These are phyloP conservation scores for Narthecium ossifragum DNA, from an alignment of 106 monocot genomes.

Conservation along the genomic window DNA sequence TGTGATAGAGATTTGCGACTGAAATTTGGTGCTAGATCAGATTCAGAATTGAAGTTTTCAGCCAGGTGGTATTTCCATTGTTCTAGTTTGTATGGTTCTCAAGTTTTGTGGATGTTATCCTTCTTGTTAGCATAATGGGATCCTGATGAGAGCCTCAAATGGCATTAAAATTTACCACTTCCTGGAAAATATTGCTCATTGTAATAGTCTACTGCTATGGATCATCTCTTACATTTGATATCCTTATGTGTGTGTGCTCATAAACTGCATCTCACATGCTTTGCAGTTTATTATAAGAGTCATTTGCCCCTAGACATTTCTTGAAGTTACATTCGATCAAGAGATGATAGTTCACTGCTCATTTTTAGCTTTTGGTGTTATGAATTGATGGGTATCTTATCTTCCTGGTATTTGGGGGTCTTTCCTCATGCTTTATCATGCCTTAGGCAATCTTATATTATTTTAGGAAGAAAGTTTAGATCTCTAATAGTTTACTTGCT, in stretches of 20 bases:
- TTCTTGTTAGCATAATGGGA: background rate
- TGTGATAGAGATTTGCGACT: background rate
- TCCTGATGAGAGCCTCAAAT: too few species aligned
- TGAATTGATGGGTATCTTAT: too few species aligned
- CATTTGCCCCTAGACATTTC: background rate
- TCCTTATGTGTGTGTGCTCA: background rate
- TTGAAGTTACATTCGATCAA: background rate
- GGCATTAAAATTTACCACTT: background rate
- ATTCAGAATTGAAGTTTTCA: background rate
- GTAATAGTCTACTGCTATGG: background rate
- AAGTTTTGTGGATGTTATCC: background rate
- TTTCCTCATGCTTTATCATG: too few species aligned
- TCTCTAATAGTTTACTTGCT: background rate
- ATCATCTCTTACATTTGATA: background rate
- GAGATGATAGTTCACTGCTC: too few species aligned
- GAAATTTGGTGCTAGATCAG: conserved; percentile 1
- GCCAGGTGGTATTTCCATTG: background rate
- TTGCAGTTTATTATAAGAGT: background rate
- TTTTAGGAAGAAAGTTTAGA: background rate
- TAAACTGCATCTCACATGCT: conserved; percentile 10
- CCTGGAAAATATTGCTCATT: background rate
- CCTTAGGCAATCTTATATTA: too few species aligned
- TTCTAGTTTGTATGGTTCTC: background rate
- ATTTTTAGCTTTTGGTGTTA: too few species aligned
- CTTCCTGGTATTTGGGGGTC: too few species aligned